phyloP scores from a whole-genome alignment of 257 asterid genomes.

The Primulina huaijiensis region DNA sequence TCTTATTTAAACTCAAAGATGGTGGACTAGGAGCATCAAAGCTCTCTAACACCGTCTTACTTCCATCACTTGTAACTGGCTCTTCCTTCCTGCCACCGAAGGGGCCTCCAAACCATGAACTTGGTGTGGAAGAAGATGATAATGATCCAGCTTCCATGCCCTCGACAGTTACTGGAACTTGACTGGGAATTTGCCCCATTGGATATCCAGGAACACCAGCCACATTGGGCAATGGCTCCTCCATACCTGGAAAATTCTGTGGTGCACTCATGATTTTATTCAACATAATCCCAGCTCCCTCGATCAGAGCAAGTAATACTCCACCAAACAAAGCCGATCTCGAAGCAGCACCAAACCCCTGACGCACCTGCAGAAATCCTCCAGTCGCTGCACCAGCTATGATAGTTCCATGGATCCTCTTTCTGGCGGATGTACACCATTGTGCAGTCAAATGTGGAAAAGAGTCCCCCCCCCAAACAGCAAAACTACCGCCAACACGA shows the following conservation, averaged over 20 bases:
- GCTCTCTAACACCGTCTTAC: constrained; percentile 51
- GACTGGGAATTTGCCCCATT: constrained; percentile 66
- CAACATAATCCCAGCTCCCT: constrained; percentile 83
- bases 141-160: constrained; percentile 31
- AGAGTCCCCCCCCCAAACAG: constrained; percentile 91
- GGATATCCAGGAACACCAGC: constrained; percentile 54
- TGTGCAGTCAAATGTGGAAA: constrained; percentile 84
- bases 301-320: constrained; percentile 72
- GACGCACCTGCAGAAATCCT: constrained; percentile 80
- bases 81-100: constrained; percentile 34
- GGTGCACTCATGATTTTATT: constrained; percentile 62
- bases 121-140: constrained; percentile 33
- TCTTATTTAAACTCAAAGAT: constrained; percentile 45
- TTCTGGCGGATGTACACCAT: constrained; percentile 82
- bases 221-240: constrained; percentile 49
- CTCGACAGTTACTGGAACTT: constrained; percentile 50
- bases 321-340: constrained; percentile 78
- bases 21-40: constrained; percentile 52
- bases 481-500: constrained; percentile 95
- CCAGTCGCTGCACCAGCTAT: constrained; percentile 96
- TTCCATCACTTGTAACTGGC: constrained; percentile 33
- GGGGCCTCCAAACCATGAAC: constrained; percentile 81
- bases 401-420: constrained; percentile 94
- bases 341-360: constrained; percentile 31
- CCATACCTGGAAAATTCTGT: constrained; percentile 58